Conservation (phyloP, 2,329 filamentous ascomycete genomes). For the Pseudopyricularia javanii region DNA sequence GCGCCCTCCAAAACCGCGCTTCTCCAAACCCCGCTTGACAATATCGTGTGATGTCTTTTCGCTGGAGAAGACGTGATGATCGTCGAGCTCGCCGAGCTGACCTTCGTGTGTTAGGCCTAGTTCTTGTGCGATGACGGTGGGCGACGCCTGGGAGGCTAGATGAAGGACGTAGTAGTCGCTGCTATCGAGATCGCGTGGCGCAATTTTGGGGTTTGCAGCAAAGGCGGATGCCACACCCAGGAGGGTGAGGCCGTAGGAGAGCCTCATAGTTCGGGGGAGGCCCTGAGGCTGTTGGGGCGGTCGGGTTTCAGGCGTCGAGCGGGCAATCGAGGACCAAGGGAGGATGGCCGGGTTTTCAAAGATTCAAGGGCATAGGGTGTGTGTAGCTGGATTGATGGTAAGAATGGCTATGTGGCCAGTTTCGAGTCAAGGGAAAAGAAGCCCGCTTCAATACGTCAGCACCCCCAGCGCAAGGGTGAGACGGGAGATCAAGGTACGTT, state of each 20-base stretch:
- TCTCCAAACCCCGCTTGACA: slow-evolving; percentile 46
- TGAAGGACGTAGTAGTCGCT: slow-evolving; percentile 93
- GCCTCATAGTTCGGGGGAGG: slow-evolving; percentile 28
- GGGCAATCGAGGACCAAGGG: background rate
- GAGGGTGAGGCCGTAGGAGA: slow-evolving; percentile 26
- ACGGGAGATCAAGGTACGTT: background rate
- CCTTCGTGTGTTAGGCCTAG: slow-evolving; percentile 75
- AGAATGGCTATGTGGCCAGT: background rate
- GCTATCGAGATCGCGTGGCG: slow-evolving; percentile 58
- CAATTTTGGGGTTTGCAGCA: slow-evolving; percentile 30
- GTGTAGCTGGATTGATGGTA: background rate
- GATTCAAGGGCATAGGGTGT: background rate
- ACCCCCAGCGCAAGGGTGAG: background rate
- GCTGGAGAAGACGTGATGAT: slow-evolving; percentile 80
- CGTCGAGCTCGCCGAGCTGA: slow-evolving; percentile 60
- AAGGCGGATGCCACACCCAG: slow-evolving; percentile 35
- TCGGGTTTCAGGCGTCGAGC: background rate
- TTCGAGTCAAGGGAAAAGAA: background rate
- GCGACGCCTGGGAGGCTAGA: slow-evolving; percentile 53
- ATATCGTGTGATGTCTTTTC: slow-evolving; percentile 48
- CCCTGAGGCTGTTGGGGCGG: background rate
- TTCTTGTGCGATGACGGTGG: slow-evolving; percentile 55
- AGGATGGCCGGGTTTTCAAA: background rate
- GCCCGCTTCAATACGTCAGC: background rate
- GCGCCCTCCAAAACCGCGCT: slow-evolving; percentile 36